Base-by-base conservation (phyloP, 1,139 yeast genomes). In the Citeromyces siamensis region DNA sequence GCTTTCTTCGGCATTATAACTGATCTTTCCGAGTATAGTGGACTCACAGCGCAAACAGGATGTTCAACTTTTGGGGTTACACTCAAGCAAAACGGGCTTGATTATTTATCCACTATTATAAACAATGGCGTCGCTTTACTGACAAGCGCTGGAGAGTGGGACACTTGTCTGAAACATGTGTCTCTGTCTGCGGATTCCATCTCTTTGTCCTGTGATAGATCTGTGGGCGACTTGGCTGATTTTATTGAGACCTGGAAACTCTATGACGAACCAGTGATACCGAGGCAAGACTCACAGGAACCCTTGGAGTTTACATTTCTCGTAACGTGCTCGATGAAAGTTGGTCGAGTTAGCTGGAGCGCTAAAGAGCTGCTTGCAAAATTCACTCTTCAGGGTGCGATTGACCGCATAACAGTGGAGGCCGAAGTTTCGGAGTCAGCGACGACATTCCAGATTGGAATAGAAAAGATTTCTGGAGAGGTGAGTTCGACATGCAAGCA, bases 331-430 rank as follows among this genome's bases (percentile, higher is more conserved):
- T 8, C 26, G 3, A 6, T 21, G 20, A 31, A 13, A 3, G 19
- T 56, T 8, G 49, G 49, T 8, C 53, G 55, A 35, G 40, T 49
- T 14, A 23, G 13, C 6, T 23, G 28, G 28, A 23, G 28, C 6
- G 28, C 28, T 5, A 14, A 23, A 23, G 13, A 23, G 28, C 28
- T 23, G 28, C 6, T 23, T 5, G 28, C 28, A 5, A 14, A 14
- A 23, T 23, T 23, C 9, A n/a, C 19, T 14, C 10, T 14, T 14
- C 33, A 31, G 21, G 33, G 33, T 5, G 5, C 19, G 19, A 5
- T 19, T n/a, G 33, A 31, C 14, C 19, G 19, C 10, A n/a, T 17
- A 13, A 31, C 31, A 10, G 9, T 31, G 21, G 5, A 5, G n/a
- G 10, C 14, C 6, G 16, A 17, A 14, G 14, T 19, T 13, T 13